Evolutionary conservation across 192 early-diverging fungal species (phyloP), one percentile per base, ranked within the genome.

Genomic region (Coemansia sp.): DNA sequence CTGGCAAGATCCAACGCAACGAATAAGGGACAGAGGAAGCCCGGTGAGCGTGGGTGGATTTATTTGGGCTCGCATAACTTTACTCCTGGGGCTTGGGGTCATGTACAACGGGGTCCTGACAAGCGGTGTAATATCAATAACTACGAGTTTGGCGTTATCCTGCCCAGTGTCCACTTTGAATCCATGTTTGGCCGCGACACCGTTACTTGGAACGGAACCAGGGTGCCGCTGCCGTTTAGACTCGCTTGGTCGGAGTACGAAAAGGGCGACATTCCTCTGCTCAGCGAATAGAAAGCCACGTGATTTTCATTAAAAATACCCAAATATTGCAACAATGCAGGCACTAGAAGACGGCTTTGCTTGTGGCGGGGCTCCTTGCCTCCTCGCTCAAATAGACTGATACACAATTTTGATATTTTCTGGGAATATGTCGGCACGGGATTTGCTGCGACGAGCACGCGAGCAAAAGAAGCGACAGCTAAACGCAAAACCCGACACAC

Each of bases 51-150:
- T 14, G 77, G 77, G 12, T 79, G 77, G 77, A 64, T 79, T 47
- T 79, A 79, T 11, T 25, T 79, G 23, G 77, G 77, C 1, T 73
- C 71, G 35, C 77, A 79, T 35, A 79, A 79, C 43, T 79, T 73
- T 53, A 73, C 77, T 2, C 63, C 67, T 12, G 71, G 68, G 13
- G 77, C 77, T 1, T 79, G 77, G 77, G 77, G 77, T 18, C 21
- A 41, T 12, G 5, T 52, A 23, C n/a, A n/a, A n/a, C 43, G 20
- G n/a, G 7, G 7, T 0, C 38, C 26, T 18, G 28, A 25, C 2
- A 38, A 1, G 7, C n/a, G 33, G 3, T 31, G 28, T 0, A 61
- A 65, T 65, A 31, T 68, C 42, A 79, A 79, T 41, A 79, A 79
- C 65, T 79, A 73, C 28, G 77, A 79, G 57, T 70, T 73, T 70